Percentiles rank a stretch among this genome's conserved stretches.
phyloP scores from a whole-genome alignment of 202 grass and related monocot genomes.

The Sporobolus alterniflorus region DNA sequence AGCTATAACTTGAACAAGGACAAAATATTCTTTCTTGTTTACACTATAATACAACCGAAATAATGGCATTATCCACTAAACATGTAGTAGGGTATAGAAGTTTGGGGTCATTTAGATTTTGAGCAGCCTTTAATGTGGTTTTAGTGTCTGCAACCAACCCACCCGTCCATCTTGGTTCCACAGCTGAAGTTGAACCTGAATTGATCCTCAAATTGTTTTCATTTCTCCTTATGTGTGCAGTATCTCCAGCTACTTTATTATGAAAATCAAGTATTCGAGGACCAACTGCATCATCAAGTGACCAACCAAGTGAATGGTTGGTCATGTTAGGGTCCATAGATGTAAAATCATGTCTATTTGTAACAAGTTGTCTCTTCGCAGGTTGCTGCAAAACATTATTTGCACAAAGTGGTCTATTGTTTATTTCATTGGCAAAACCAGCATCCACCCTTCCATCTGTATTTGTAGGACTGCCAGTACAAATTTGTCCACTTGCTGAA shows the following conservation, averaged over 20 bases:
- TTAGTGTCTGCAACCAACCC: constrained; percentile 45
- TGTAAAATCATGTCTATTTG: constrained; percentile 30
- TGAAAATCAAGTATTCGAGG: constrained; percentile 52
- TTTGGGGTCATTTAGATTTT: constrained; percentile 41
- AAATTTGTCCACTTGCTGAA: constrained; percentile 15
- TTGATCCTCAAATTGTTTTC: constrained; percentile 14
- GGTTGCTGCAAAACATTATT: constrained; percentile 42
- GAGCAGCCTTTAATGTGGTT: constrained; percentile 46
- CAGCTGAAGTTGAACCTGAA: background rate
- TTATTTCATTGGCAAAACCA: constrained; percentile 20
- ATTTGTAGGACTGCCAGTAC: constrained; percentile 22
- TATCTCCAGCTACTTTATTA: constrained; percentile 35
- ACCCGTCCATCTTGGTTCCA: constrained; percentile 32
- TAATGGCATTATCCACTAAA: constrained; percentile 33
- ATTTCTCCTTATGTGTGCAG: constrained; percentile 16
- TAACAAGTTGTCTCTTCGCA: constrained; percentile 51
- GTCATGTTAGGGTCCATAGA: constrained; percentile 9
- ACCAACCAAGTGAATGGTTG: constrained; percentile 51
- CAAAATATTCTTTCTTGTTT: constrained; percentile 37
- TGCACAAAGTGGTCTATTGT: constrained; percentile 34
- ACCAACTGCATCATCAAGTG: constrained; percentile 52
- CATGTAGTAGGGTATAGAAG: constrained; percentile 37
- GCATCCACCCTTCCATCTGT: constrained; percentile 39
- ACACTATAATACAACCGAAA: constrained; percentile 42
- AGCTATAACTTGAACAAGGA: constrained; percentile 13